Evolutionary conservation across 768 basidiomycete species (phyloP), one percentile per base, ranked within the genome.

Genomic region (Xerocomus spinulosus): DNA sequence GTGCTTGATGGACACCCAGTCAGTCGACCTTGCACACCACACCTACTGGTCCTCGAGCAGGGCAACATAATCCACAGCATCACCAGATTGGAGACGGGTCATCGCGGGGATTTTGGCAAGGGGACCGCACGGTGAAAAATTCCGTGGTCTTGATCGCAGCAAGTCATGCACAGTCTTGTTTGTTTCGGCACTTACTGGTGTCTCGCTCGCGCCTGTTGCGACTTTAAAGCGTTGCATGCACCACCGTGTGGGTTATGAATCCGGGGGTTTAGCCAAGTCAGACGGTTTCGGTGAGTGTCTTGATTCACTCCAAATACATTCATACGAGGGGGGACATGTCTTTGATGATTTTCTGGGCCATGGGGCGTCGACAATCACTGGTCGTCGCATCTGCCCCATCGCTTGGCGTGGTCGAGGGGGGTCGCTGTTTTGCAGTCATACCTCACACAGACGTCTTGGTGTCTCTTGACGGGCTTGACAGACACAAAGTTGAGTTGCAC

Each of bases 381-480:
- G n/a, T n/a, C 9, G 34, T 43, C 45, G 37, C 46, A 23, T 42
- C 38, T 44, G 39, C 28, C 40, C 40, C n/a, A 25, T 45, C 49
- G 41, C 48, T 57, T 44, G 44, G 50, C 29, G 41, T 20, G 28
- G 26, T 38, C 34, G 18, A 30, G n/a, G 34, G 34, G 23, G 24
- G 35, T 24, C 49, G 59, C 35, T 36, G 48, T 44, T 25, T 57
- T 48, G 63, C 41, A 33, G 52, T 51, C 49, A 53, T 59, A 56
- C 55, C 49, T 67, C 63, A 67, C 59, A 67, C 62, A 51, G n/a
- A 35, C 33, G 38, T 49, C 48, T 62, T 64, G 59, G n/a, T 26
- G 21, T 45, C 30, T 7, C 33, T 63, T 51, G 54, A 53, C 33
- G 52, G 6, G 9, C 54, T 64, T 62, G 59, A 56, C 29, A 52